phyloP scores from a whole-genome alignment of 179 eudicot species.

The Beta macrorhiza region DNA sequence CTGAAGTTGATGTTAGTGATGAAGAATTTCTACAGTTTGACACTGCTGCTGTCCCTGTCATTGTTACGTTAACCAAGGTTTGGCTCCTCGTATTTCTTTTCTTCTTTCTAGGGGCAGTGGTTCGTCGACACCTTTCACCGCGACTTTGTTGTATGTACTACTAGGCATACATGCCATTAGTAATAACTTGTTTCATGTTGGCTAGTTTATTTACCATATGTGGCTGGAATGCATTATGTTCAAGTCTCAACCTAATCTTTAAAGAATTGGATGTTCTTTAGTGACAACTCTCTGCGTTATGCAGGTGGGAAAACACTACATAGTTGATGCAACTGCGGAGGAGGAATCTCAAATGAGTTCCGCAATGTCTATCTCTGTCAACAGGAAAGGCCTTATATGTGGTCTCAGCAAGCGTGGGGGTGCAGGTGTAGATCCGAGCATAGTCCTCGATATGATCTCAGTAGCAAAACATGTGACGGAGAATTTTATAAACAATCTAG shows the following conservation, averaged over 20 bases:
- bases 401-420: constrained; percentile 90
- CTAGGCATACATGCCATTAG: neutral
- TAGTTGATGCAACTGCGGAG: constrained; percentile 88
- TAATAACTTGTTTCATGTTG: too few relatives aligned
- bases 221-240: neutral
- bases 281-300: neutral
- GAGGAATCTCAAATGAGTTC: constrained; percentile 98
- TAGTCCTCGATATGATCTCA: constrained; percentile 87
- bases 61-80: constrained; percentile 86
- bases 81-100: neutral
- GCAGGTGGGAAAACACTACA: constrained; percentile 84
- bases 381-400: constrained; percentile 70
- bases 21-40: constrained; percentile 89
- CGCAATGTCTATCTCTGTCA: constrained; percentile 73
- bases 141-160: neutral
- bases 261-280: neutral
- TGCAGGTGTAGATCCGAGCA: constrained; percentile 76
- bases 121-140: neutral
- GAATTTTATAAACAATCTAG: constrained; percentile 68
- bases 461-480: constrained; percentile 80
- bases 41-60: constrained; percentile 72
- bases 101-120: too few relatives aligned
- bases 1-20: constrained; percentile 87
- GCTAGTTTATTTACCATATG: neutral
- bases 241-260: neutral